These are phyloP conservation scores for Nannochloropsis gaditana DNA, from an alignment of 108 stramenopile species.

Conservation along the genomic window DNA sequence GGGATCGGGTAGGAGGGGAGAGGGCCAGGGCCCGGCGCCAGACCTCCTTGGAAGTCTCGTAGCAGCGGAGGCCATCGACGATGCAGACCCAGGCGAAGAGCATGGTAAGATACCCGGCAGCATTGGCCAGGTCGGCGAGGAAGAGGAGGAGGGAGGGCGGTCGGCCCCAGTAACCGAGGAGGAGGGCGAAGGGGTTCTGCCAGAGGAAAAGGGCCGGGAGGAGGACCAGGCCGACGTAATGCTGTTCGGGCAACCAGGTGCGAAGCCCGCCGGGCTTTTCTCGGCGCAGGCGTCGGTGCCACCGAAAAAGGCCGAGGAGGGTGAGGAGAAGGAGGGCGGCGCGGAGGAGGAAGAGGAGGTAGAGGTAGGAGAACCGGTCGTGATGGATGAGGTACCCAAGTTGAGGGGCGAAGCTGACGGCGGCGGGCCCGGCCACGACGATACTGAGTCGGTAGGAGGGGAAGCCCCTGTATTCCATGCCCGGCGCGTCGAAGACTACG, in stretches of 20 bases:
- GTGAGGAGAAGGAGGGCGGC: not conserved
- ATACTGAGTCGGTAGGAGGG: not conserved
- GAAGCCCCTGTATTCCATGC: not conserved
- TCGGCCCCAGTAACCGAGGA: not conserved
- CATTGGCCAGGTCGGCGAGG: not conserved
- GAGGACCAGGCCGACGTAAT: slow-evolving; percentile 8
- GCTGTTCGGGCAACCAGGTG: not conserved
- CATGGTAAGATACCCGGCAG: slow-evolving; percentile 63
- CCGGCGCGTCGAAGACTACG: not conserved
- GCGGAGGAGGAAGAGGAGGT: not conserved
- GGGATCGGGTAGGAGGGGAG: not conserved
- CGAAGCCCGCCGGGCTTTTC: not conserved
- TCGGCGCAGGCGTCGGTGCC: not conserved
- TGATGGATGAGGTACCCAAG: not conserved
- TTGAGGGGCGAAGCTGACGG: not conserved
- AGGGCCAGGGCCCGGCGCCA: slow-evolving; percentile 30
- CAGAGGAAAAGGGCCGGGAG: slow-evolving; percentile 6
- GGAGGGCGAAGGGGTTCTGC: slow-evolving; percentile 3
- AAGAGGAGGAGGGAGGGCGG: slow-evolving; percentile 9
- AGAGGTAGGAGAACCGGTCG: not conserved
- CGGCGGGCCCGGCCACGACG: not conserved
- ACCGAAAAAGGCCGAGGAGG: not conserved
- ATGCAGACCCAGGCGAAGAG: slow-evolving; percentile 66
- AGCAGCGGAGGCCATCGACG: slow-evolving; percentile 63
- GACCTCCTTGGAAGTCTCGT: slow-evolving; percentile 62